Evolutionary conservation across 768 basidiomycete species (phyloP).

Genomic region (Dacryopinax spathularia): DNA sequence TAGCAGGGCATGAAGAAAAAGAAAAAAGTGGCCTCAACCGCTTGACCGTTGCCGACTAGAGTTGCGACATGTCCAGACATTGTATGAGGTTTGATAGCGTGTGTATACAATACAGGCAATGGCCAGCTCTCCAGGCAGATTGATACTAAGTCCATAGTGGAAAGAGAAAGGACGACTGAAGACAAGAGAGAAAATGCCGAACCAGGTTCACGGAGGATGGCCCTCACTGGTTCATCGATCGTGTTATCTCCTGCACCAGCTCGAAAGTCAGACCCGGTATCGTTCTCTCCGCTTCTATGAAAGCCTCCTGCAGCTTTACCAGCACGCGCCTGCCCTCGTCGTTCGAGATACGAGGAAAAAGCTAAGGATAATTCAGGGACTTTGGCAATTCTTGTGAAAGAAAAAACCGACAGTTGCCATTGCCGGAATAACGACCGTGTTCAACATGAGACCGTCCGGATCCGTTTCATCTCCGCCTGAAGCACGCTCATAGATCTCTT

Average conservation of each 20-base stretch:
- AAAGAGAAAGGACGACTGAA: background rate
- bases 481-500: slow-evolving; percentile 13
- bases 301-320: slow-evolving; percentile 74
- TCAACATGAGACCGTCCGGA: slow-evolving; percentile 44
- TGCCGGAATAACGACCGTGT: slow-evolving; percentile 90
- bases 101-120: background rate
- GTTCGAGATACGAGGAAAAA: slow-evolving; percentile 86
- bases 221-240: background rate
- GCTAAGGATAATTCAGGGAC: slow-evolving; percentile 30
- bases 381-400: too few species aligned
- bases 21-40: background rate
- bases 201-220: background rate
- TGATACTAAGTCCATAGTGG: background rate
- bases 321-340: slow-evolving; percentile 80
- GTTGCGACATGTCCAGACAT: too few species aligned
- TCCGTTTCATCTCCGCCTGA: slow-evolving; percentile 13
- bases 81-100: background rate
- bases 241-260: slow-evolving; percentile 68
- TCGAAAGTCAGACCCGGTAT: slow-evolving; percentile 92
- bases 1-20: background rate
- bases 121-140: background rate
- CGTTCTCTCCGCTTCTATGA: slow-evolving; percentile 85
- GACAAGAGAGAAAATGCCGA: background rate
- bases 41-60: background rate
- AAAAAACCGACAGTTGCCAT: slow-evolving; percentile 66